These are phyloP conservation scores for Colletotrichum sp. DNA, from an alignment of 2,329 filamentous ascomycete genomes.

Conservation along the genomic window DNA sequence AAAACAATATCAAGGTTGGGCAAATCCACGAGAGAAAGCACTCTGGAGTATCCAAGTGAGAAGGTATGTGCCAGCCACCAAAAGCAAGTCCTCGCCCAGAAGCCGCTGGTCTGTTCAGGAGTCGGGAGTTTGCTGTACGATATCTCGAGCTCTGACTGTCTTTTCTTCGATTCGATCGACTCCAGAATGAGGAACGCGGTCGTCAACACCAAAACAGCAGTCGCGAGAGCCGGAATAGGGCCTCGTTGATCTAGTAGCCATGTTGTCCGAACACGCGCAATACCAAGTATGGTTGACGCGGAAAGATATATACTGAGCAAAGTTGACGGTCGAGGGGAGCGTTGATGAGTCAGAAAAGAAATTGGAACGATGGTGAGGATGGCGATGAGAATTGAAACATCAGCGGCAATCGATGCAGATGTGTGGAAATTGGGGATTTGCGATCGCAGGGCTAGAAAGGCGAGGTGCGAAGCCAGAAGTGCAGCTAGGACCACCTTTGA, in stretches of 20 bases:
- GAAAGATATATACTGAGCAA: constrained; percentile 27
- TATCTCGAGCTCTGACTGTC: background rate
- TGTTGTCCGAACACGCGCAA: background rate
- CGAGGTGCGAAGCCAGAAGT: constrained; percentile 21
- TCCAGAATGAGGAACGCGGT: background rate
- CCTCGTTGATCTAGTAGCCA: background rate
- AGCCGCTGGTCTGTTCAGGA: constrained; percentile 3
- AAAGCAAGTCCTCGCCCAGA: constrained; percentile 13
- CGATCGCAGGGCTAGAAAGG: constrained; percentile 21
- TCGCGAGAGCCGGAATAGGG: background rate
- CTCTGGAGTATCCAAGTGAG: background rate
- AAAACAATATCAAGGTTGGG: background rate
- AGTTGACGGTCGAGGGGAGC: constrained; percentile 27
- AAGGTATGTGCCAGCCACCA: constrained; percentile 1
- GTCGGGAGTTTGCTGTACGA: background rate
- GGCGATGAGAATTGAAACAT: constrained; percentile 21
- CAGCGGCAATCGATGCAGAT: constrained; percentile 22
- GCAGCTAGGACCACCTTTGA: constrained; percentile 1
- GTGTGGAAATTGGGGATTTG: constrained; percentile 7
- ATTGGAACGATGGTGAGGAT: constrained; percentile 14
- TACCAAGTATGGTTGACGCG: constrained; percentile 15
- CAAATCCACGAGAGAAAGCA: background rate
- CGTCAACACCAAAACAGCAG: background rate
- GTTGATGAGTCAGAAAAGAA: constrained; percentile 24
- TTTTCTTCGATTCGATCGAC: background rate